Evolutionary conservation across 1,284 basidiomycete genomes (phyloP), one percentile per base, ranked within the genome.

Genomic region (Ganoderma lucidum): DNA sequence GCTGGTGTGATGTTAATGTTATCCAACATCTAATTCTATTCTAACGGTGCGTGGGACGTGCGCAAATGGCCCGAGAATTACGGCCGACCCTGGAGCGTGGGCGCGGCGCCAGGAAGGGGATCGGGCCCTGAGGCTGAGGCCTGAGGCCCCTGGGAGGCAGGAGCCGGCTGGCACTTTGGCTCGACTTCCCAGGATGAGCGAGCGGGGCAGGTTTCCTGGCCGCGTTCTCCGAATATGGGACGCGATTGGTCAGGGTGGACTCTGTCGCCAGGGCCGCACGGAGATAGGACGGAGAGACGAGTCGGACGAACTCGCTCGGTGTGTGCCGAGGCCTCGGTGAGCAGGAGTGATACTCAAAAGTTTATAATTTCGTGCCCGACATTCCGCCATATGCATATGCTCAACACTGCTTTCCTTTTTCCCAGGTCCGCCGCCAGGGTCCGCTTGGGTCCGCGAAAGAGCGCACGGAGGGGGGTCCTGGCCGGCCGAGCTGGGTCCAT

Each of bases 301-400:
- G 17, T 37, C 56, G 56, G 56, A 59, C 65, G 62, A 60, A 65
- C 53, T 39, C 64, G 51, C 63, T 66, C 68, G 64, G 65, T 64
- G 48, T 45, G 62, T 56, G 63, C 63, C 63, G 63, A 64, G 39
- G n/a, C 14, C 37, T 32, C 45, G 63, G 63, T 58, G 30, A 35
- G 63, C 51, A 32, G 23, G n/a, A 51, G 53, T 58, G 53, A 66
- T 64, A 77, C 73, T 73, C 71, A 75, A 77, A 77, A 77, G 76
- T 75, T 74, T 75, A 75, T 73, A 75, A 69, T 71, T 71, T 69
- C 71, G 70, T 68, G 65, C 63, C 72, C 74, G 74, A 73, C 68
- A 37, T 28, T 70, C 71, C 73, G 70, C 41, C 39, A 23, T 23
- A 23, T 23, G 23, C 23, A 23, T 23, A 66, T 35, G 39, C 51